Evolutionary conservation across 2,329 filamentous ascomycete genomes (phyloP).

Genomic region (Aspergillus melleus): DNA sequence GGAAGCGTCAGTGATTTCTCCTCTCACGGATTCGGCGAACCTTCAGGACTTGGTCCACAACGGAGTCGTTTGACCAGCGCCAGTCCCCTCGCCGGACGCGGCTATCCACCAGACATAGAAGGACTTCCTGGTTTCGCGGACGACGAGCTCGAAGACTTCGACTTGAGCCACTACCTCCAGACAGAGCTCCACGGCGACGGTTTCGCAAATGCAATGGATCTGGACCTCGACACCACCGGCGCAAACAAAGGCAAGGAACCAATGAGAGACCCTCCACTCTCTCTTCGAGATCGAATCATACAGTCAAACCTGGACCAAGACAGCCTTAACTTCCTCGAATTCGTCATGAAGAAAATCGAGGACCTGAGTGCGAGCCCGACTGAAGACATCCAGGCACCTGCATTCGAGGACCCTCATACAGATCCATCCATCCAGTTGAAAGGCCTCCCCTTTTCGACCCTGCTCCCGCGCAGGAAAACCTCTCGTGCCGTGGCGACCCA

Average conservation of each 20-base stretch:
- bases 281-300: slow-evolving; percentile 44
- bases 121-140: slow-evolving; percentile 22
- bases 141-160: slow-evolving; percentile 26
- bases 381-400: slow-evolving; percentile 7
- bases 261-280: slow-evolving; percentile 21
- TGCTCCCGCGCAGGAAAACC: slow-evolving; percentile 62
- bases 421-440: not conserved
- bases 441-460: slow-evolving; percentile 63
- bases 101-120: slow-evolving; percentile 33
- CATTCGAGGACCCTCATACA: not conserved
- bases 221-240: slow-evolving; percentile 25
- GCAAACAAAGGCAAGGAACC: slow-evolving; percentile 22
- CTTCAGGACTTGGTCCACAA: slow-evolving; percentile 38
- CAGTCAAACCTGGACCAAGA: slow-evolving; percentile 58
- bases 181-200: slow-evolving; percentile 29
- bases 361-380: slow-evolving; percentile 16
- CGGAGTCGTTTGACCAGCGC: slow-evolving; percentile 58
- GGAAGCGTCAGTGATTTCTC: slow-evolving; percentile 40
- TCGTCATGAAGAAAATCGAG: slow-evolving; percentile 53
- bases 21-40: slow-evolving; percentile 21
- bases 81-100: slow-evolving; percentile 61
- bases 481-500: slow-evolving; percentile 66
- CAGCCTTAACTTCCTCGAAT: slow-evolving; percentile 63
- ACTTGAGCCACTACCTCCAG: slow-evolving; percentile 36
- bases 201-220: slow-evolving; percentile 12